phyloP scores from a whole-genome alignment of 257 asterid species.

The Solanum infundibuliforme region DNA sequence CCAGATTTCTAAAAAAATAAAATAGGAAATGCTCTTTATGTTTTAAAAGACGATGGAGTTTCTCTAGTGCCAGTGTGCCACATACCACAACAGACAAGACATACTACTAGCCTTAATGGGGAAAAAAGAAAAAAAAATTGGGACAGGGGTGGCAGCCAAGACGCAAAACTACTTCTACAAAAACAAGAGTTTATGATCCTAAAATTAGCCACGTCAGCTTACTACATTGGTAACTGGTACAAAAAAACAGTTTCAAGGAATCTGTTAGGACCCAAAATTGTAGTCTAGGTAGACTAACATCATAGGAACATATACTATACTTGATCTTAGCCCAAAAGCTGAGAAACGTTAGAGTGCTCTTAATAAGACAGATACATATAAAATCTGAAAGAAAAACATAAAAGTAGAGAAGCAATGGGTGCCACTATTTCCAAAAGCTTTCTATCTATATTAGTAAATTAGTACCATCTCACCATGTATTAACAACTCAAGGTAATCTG shows the following conservation, averaged over 20 bases:
- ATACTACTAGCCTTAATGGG: neutral
- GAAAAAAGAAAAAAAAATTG: neutral
- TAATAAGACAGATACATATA: neutral
- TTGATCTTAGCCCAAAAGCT: neutral
- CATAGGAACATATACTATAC: neutral
- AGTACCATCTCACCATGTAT: neutral
- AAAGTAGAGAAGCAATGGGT: neutral
- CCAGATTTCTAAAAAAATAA: neutral
- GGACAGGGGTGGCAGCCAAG: neutral
- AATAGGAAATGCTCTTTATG: neutral
- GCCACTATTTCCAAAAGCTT: neutral
- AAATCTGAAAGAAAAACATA: neutral
- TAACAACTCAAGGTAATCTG: neutral
- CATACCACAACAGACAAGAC: neutral
- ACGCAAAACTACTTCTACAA: neutral
- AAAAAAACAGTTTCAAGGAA: neutral
- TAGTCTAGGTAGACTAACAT: neutral
- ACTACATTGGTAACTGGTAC: neutral
- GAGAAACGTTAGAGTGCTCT: neutral
- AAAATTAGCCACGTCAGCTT: neutral
- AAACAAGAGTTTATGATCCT: neutral
- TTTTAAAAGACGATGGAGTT: neutral
- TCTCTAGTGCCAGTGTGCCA: neutral
- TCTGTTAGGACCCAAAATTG: neutral
- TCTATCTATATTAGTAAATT: neutral